A percentile compares a stretch with the other conserved stretches of the same genome.
phyloP scores from a whole-genome alignment of 2,329 filamentous ascomycete genomes.

The Neofusicoccum ribis region DNA sequence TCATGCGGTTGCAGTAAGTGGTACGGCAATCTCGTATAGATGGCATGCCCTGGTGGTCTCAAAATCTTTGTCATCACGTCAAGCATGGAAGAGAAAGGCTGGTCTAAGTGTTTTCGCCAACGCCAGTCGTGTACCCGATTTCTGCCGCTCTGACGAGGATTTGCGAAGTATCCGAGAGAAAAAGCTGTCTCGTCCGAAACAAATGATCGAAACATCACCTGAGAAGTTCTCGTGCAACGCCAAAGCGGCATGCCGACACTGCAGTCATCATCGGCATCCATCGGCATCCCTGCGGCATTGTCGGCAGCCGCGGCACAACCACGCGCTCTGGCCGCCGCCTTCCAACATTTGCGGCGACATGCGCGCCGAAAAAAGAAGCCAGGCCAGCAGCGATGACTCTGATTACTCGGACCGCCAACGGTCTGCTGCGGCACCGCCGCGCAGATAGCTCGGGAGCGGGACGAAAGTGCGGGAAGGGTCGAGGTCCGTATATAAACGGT shows the following conservation, averaged over 20 bases:
- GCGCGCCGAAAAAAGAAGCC: not conserved
- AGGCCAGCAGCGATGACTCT: not conserved
- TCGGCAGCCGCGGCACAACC: not conserved
- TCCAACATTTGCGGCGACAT: not conserved
- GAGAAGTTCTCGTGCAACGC: too few species aligned
- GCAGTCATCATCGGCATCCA: not conserved
- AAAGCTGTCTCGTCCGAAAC: too few species aligned
- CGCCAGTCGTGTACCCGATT: too few species aligned
- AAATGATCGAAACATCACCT: not conserved
- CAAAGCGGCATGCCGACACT: not conserved
- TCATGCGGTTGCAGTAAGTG: too few species aligned
- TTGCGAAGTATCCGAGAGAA: too few species aligned
- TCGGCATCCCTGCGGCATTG: constrained; percentile 4
- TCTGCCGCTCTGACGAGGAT: too few species aligned
- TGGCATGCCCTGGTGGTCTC: too few species aligned
- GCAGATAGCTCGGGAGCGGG: not conserved
- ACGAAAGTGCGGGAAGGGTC: not conserved
- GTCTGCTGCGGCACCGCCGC: not conserved
- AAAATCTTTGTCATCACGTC: too few species aligned
- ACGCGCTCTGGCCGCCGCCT: not conserved
- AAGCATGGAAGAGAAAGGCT: too few species aligned
- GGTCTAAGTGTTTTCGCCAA: too few species aligned
- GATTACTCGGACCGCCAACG: not conserved
- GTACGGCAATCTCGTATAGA: too few species aligned
- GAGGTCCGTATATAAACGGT: not conserved